A percentile compares a stretch with the other conserved stretches of the same genome.
Conservation (phyloP, 768 basidiomycete genomes). For the Hydnomerulius pinastri region DNA sequence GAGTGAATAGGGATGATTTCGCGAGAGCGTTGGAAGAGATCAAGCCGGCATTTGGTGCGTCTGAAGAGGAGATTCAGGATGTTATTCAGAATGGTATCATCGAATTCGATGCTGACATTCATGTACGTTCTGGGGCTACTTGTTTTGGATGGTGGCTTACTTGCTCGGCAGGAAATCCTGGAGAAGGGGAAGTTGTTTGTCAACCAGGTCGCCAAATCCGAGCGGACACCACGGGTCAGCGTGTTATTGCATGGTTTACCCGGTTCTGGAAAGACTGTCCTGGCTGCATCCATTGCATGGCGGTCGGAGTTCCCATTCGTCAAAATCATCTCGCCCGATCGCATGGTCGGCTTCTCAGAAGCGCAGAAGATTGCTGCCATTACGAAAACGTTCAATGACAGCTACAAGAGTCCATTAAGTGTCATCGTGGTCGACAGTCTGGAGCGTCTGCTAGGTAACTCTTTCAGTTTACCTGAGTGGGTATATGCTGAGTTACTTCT, state of each 20-base stretch:
- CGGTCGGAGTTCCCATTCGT: slow-evolving; percentile 96
- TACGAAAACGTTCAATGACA: slow-evolving; percentile 91
- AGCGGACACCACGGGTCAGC: slow-evolving; percentile 89
- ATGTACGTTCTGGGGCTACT: slow-evolving; percentile 47
- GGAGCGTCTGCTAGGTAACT: slow-evolving; percentile 86
- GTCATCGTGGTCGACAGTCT: slow-evolving; percentile 95
- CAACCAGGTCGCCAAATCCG: slow-evolving; percentile 89
- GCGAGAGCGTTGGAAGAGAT: slow-evolving; percentile 90
- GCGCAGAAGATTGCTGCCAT: slow-evolving; percentile 88
- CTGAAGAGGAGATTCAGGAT: slow-evolving; percentile 91
- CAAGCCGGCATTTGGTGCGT: slow-evolving; percentile 95
- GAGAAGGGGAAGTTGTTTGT: slow-evolving; percentile 87
- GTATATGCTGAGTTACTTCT: too few relatives aligned
- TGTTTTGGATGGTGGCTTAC: background rate
- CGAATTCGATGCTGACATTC: slow-evolving; percentile 72
- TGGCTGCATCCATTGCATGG: slow-evolving; percentile 93
- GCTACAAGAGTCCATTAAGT: slow-evolving; percentile 96
- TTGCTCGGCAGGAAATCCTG: slow-evolving; percentile 66
- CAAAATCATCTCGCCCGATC: slow-evolving; percentile 93
- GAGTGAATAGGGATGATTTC: slow-evolving; percentile 87
- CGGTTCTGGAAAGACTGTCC: slow-evolving; percentile 91
- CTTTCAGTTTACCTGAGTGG: background rate
- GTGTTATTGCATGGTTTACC: slow-evolving; percentile 88
- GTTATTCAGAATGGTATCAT: slow-evolving; percentile 98
- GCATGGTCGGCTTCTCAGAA: slow-evolving; percentile 97